These are phyloP conservation scores for Lasiosphaeria hispida DNA, from an alignment of 495 filamentous ascomycete species.

Conservation along the genomic window DNA sequence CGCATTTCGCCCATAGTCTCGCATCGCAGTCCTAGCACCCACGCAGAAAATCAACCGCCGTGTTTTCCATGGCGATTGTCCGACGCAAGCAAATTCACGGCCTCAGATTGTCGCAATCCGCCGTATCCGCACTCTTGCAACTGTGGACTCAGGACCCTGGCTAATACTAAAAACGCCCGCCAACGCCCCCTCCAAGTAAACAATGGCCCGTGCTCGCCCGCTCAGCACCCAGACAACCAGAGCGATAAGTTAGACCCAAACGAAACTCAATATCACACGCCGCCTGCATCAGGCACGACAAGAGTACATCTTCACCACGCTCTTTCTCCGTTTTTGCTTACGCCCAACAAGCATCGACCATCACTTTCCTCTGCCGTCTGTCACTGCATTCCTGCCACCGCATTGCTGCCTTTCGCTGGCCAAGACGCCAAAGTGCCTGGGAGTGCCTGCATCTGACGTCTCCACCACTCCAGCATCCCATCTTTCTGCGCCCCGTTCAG, in stretches of 20 bases:
- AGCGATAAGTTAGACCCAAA: constrained; percentile 5
- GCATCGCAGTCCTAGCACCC: neutral
- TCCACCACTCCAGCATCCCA: neutral
- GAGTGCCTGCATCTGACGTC: neutral
- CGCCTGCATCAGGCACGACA: neutral
- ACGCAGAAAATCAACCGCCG: constrained; percentile 7
- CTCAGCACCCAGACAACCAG: constrained; percentile 31
- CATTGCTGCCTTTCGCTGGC: no score
- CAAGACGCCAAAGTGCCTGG: no score
- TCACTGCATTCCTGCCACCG: neutral
- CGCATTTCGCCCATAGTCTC: neutral
- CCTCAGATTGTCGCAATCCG: constrained; percentile 6
- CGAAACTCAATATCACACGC: constrained; percentile 16
- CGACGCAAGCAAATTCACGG: neutral
- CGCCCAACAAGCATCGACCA: neutral
- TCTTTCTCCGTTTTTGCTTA: neutral
- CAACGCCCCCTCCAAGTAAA: constrained; percentile 27
- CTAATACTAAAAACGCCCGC: neutral
- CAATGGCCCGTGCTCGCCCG: constrained; percentile 33
- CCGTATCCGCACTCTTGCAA: neutral
- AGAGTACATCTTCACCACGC: neutral
- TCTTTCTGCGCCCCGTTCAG: neutral
- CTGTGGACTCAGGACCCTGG: neutral
- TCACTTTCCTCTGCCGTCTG: neutral
- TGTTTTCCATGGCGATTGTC: constrained; percentile 1